Base-by-base conservation (phyloP, 2,329 filamentous ascomycete species). In the Xylaria arbuscula region DNA sequence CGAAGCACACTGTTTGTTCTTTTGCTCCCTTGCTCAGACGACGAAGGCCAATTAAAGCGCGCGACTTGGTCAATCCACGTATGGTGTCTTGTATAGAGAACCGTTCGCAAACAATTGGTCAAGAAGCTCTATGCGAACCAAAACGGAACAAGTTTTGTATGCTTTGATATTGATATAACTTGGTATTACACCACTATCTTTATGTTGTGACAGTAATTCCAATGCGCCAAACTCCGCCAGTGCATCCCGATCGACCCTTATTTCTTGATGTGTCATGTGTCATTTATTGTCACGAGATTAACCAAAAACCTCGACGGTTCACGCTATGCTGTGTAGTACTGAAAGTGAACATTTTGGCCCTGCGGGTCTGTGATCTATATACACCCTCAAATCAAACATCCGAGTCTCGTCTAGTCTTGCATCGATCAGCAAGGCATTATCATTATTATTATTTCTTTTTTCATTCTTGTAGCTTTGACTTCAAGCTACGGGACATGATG, bases 201-300 rank as follows among this genome's bases (percentile, higher is more conserved):
- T 22, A 10, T 56, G 32, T 15, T 51, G 62, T 36, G 36, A 38
- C 42, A 51, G 13, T 47, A 32, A 57, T 42, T 17, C 45, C 36
- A 32, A 28, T 36, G 56, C 50, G 54, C 58, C 58, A 59, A 62
- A 66, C 62, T 40, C 62, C 62, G 34, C 40, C 47, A 45, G 55
- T 51, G 36, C 55, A 55, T 45, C 28, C 15, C 38, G 5, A 36
- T 22, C 34, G 40, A 34, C 24, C 17, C 17, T 24, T 19, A 65
- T 40, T 40, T 42, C 34, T 51, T 62, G 19, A 56, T 42, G 54
- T 36, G 32, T 22, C n/a, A 2, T 40, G 50, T 60, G 45, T 22
- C 45, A n/a, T n/a, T n/a, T n/a, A n/a, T n/a, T n/a, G 17, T 34
- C 11, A n/a, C 28, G 22, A 6, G 28, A 32, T 11, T n/a, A 24